phyloP scores from a whole-genome alignment of 2,329 filamentous ascomycete species.

The Neonectria hederae region DNA sequence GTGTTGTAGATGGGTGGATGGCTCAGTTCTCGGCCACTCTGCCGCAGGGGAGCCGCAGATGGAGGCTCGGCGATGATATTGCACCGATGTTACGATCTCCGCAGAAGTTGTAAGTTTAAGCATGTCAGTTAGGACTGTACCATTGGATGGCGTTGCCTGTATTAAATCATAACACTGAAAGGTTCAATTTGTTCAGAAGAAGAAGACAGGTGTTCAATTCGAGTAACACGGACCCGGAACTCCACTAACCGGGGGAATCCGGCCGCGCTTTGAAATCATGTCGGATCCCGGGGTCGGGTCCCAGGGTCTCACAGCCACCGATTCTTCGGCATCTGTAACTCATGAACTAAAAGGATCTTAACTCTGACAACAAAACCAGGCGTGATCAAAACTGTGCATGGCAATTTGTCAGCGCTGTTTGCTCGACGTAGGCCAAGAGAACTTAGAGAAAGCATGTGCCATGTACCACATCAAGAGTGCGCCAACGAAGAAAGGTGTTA shows the following conservation, averaged over 20 bases:
- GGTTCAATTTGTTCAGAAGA: no score
- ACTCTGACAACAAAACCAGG: background rate
- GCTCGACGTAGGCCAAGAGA: background rate
- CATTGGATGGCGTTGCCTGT: background rate
- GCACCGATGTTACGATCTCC: conserved; percentile 33
- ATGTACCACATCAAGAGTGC: background rate
- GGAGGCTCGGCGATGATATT: conserved; percentile 35
- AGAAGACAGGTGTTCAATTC: background rate
- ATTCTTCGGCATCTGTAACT: background rate
- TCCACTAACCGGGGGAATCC: background rate
- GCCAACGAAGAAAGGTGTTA: background rate
- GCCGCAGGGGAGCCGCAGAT: conserved; percentile 29
- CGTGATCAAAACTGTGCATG: background rate
- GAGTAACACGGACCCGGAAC: no score
- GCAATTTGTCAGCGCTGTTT: conserved; percentile 13
- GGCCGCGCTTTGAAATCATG: conserved; percentile 2
- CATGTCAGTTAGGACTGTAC: background rate
- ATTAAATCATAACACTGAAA: no score
- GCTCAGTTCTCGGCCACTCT: conserved; percentile 35
- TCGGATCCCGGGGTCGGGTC: background rate
- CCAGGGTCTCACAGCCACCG: no score
- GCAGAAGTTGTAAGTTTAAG: conserved; percentile 14
- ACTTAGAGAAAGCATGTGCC: background rate
- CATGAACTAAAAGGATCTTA: background rate
- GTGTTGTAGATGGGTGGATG: conserved; percentile 41